Conservation (phyloP, 2,329 filamentous ascomycete genomes). For the Aureobasidium leucospermi region DNA sequence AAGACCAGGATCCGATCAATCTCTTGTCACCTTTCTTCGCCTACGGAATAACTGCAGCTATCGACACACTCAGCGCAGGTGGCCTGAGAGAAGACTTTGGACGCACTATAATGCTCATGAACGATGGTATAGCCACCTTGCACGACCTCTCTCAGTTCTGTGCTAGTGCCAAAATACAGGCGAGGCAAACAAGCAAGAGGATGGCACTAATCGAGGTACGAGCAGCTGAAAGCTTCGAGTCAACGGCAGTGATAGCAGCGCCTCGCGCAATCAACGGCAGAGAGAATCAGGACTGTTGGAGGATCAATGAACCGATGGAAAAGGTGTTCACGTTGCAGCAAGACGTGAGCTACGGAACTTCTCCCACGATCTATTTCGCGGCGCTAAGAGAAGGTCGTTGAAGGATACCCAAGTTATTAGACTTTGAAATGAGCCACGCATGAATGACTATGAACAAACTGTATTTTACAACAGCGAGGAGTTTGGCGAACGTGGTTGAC, state of each 20-base stretch:
- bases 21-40: slow-evolving; percentile 47
- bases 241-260: neutral
- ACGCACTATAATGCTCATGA: neutral
- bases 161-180: slow-evolving; percentile 3
- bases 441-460: neutral
- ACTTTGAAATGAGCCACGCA: neutral
- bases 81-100: slow-evolving; percentile 28
- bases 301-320: slow-evolving; percentile 26
- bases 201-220: slow-evolving; percentile 5
- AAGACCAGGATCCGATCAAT: slow-evolving; percentile 12
- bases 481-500: neutral
- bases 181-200: slow-evolving; percentile 6
- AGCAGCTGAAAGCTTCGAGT: neutral
- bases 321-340: slow-evolving; percentile 22
- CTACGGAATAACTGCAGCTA: slow-evolving; percentile 55
- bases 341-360: slow-evolving; percentile 29
- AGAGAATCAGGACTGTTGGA: slow-evolving; percentile 19
- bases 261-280: neutral
- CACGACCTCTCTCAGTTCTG: slow-evolving; percentile 9
- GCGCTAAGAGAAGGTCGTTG: slow-evolving; percentile 17
- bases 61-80: slow-evolving; percentile 59
- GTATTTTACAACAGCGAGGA: neutral
- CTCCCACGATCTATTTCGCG: slow-evolving; percentile 22
- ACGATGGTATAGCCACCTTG: neutral
- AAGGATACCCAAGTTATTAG: neutral